Base-by-base conservation (phyloP, 108 stramenopile species). In the Nitzschia inconspicua region DNA sequence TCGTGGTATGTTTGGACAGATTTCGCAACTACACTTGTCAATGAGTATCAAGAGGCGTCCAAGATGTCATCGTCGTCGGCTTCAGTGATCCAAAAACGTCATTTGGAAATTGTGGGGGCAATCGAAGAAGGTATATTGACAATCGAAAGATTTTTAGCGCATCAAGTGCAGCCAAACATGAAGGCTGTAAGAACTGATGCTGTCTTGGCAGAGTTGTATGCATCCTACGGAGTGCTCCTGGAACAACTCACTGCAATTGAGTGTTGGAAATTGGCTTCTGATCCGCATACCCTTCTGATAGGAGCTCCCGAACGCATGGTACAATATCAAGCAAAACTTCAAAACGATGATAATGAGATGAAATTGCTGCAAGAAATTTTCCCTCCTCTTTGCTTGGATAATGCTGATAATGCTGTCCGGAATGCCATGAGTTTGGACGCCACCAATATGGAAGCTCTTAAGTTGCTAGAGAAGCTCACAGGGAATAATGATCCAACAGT, bases 351-450 rank as follows among this genome's bases (percentile, higher is more conserved):
- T 32, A 51, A 2, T 25, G 58, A 68, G 30, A 40, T 22, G 4
- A 65, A 22, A 6, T 28, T 28, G 25, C 44, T 69, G 22, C 59
- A 66, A 18, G 44, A 55, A 19, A 44, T 76, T 3, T 73, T 68
- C 7, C 70, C 63, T 24, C 31, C 14, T 3, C 44, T 81, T 10
- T 83, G 83, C 47, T 47, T 58, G 25, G 69, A 76, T 51, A 84
- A 83, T 51, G 87, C 84, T 16, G 64, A 81, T 36, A 88, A 88
- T 61, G 70, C 81, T 6, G 28, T 84, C 20, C 57, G 87, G 9
- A 70, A 76, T 56, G 87, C 87, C 20, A 70, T 77, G 3, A 66
- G 69, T 34, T 73, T 85, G 54, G 81, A 82, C 50, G 70, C 63
- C 3, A 75, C 79, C 23, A 75, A 80, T 57, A 22, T 35, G 1